Evolutionary conservation across 1,284 basidiomycete species (phyloP).

Genomic region (Leccinum solheimii): DNA sequence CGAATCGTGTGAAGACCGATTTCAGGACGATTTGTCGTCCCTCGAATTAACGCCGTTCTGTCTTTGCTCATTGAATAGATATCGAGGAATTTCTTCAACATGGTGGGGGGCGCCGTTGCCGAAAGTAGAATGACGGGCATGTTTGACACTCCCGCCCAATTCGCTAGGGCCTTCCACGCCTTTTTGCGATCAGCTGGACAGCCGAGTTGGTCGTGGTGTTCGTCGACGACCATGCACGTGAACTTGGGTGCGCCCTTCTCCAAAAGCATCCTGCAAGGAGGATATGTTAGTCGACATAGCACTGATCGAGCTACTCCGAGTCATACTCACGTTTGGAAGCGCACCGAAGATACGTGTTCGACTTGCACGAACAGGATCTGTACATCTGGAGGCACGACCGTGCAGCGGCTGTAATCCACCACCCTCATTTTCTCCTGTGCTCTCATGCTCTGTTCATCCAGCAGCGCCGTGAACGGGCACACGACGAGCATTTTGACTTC

Average conservation of each 20-base stretch:
- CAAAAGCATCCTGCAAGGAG: not conserved
- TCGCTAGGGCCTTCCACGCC: not conserved
- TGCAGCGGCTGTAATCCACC: not conserved
- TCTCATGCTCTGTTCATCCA: not conserved
- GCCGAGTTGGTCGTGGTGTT: conserved; percentile 4
- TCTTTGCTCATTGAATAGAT: not conserved
- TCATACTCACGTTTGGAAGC: no score
- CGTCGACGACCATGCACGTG: not conserved
- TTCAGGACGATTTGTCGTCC: not conserved
- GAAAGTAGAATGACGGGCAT: conserved; percentile 4
- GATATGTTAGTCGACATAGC: not conserved
- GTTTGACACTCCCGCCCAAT: not conserved
- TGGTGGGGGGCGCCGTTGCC: not conserved
- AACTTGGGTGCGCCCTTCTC: not conserved
- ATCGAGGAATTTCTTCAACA: not conserved
- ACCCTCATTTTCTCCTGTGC: not conserved
- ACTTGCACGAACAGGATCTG: not conserved
- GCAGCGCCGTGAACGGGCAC: not conserved
- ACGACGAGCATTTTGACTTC: not conserved
- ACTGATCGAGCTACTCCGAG: no score
- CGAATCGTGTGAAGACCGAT: conserved; percentile 1
- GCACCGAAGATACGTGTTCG: not conserved
- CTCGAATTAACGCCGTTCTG: not conserved
- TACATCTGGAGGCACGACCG: not conserved
- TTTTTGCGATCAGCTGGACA: not conserved